Percentiles rank a stretch among this genome's conserved stretches.
These are phyloP conservation scores for Diutina mesorugosa DNA, from an alignment of 1,139 yeast species.

Conservation along the genomic window DNA sequence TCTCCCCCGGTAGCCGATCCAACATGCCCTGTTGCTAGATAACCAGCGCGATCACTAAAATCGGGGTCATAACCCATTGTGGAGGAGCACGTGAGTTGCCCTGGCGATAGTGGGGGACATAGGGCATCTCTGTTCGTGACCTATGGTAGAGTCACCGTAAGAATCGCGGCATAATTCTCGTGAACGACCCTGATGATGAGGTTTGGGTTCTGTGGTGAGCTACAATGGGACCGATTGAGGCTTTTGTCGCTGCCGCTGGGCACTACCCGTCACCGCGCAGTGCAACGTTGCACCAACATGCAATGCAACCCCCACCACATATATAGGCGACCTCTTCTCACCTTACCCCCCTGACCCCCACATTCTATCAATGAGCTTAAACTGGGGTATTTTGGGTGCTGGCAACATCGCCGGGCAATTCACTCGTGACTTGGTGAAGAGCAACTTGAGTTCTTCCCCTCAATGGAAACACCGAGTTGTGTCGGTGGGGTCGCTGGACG, in stretches of 20 bases:
- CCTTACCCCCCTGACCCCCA: not conserved
- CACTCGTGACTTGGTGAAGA: constrained; percentile 22
- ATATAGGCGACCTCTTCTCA: not conserved
- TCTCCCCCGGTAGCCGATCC: not conserved
- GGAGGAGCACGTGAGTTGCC: not conserved
- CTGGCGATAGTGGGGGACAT: too few species aligned
- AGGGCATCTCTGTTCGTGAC: too few species aligned
- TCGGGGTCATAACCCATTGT: not conserved
- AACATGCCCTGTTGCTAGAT: not conserved
- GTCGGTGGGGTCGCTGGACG: constrained; percentile 20
- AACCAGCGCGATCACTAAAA: not conserved
- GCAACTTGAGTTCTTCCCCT: constrained; percentile 8
- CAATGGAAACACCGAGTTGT: constrained; percentile 13
- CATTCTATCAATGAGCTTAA: constrained; percentile 6
- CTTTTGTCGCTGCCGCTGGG: too few species aligned
- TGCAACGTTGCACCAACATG: not conserved
- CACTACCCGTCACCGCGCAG: not conserved
- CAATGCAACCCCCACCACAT: not conserved
- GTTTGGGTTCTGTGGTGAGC: too few species aligned
- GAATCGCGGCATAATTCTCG: too few species aligned
- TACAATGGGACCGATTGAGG: too few species aligned
- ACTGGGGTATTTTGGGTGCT: constrained; percentile 35
- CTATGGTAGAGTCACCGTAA: too few species aligned
- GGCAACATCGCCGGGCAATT: constrained; percentile 31
- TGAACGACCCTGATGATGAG: too few species aligned